Percentiles rank a stretch among this genome's conserved stretches.
phyloP scores from a whole-genome alignment of 768 basidiomycete genomes.

The Amanita phalloides region DNA sequence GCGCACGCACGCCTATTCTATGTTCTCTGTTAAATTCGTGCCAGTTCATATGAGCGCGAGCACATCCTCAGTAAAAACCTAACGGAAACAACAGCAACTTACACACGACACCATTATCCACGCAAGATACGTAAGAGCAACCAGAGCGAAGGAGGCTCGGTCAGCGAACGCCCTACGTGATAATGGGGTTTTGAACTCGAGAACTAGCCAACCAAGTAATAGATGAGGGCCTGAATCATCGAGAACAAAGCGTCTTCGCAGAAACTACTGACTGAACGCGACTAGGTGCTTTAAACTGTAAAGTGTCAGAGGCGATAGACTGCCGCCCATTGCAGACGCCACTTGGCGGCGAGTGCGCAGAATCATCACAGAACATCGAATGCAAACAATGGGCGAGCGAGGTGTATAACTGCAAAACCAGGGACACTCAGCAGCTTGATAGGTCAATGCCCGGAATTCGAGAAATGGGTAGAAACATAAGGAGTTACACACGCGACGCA shows the following conservation, averaged over 20 bases:
- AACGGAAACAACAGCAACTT: no score
- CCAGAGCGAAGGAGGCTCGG: no score
- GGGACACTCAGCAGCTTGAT: not conserved
- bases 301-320: not conserved
- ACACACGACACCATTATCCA: no score
- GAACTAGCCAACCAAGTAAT: not conserved
- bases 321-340: not conserved
- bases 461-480: no score
- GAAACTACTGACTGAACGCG: not conserved
- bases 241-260: not conserved
- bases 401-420: not conserved
- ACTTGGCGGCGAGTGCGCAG: not conserved
- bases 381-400: not conserved
- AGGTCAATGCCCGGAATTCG: no score
- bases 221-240: not conserved
- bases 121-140: no score
- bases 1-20: no score
- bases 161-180: no score
- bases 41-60: no score
- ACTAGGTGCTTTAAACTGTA: not conserved
- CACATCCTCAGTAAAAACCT: no score
- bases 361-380: not conserved
- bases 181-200: not conserved
- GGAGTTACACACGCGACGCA: no score
- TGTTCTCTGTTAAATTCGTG: no score